Conservation (phyloP, 2,329 filamentous ascomycete species). For the Balansia obtecta region DNA sequence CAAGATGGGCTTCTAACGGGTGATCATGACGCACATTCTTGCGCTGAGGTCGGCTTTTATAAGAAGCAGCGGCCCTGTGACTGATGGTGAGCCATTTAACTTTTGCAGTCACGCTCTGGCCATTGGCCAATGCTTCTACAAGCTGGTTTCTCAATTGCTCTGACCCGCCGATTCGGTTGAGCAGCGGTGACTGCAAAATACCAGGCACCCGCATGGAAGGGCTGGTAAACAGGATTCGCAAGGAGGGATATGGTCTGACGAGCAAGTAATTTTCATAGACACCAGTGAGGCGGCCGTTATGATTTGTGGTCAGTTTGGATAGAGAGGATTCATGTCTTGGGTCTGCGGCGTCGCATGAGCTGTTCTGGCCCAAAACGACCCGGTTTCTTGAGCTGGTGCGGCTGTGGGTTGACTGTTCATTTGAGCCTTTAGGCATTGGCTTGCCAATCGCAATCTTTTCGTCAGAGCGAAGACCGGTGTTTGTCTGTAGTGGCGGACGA, state of each 20-base stretch:
- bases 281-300: constrained; percentile 16
- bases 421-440: background rate
- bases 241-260: constrained; percentile 50
- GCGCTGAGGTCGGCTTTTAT: background rate
- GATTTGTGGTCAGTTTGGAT: background rate
- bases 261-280: constrained; percentile 47
- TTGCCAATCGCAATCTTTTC: constrained; percentile 5
- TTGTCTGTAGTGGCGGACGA: constrained; percentile 15
- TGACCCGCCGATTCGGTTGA: constrained; percentile 40
- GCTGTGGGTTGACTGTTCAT: background rate
- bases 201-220: constrained; percentile 55
- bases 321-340: background rate
- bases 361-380: constrained; percentile 6
- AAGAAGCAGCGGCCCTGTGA: background rate
- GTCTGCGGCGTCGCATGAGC: background rate
- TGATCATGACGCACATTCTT: constrained; percentile 7
- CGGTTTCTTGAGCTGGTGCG: constrained; percentile 7
- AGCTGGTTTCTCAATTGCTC: constrained; percentile 34
- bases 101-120: constrained; percentile 61
- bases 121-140: constrained; percentile 48
- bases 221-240: constrained; percentile 57
- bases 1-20: constrained; percentile 42
- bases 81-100: constrained; percentile 24
- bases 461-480: background rate
- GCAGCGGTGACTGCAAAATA: constrained; percentile 49